Conservation (phyloP, 129 eudicot genomes). For the Dittrichia graveolens region DNA sequence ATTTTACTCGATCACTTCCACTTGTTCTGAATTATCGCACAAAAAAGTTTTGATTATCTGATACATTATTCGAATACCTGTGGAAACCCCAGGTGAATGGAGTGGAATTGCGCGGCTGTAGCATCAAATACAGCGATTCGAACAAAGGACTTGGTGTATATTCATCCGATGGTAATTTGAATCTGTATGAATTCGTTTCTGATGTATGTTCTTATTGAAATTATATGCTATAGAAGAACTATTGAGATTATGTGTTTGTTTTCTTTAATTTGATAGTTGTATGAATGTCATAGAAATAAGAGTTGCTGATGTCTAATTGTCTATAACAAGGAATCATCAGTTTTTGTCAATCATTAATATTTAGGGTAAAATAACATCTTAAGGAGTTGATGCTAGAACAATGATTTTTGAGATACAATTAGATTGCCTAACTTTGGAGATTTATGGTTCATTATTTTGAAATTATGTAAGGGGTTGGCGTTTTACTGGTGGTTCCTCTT, state of each 20-base stretch:
- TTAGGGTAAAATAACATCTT: neutral
- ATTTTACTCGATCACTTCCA: neutral
- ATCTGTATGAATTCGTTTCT: neutral
- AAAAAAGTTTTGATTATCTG: constrained; percentile 5
- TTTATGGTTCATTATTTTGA: constrained; percentile 5
- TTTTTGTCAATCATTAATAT: neutral
- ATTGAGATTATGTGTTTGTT: neutral
- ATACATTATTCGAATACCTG: constrained; percentile 15
- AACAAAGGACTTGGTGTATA: constrained; percentile 84
- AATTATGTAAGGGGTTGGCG: constrained; percentile 46
- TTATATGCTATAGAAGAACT: constrained; percentile 14
- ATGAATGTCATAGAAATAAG: neutral
- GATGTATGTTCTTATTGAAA: neutral
- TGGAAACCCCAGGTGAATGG: constrained; percentile 63
- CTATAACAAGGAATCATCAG: neutral
- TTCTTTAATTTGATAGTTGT: neutral
- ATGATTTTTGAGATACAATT: neutral
- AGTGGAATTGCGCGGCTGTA: constrained; percentile 82
- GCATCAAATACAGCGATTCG: constrained; percentile 71
- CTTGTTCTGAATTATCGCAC: neutral
- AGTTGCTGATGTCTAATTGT: neutral
- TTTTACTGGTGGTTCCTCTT: constrained; percentile 84
- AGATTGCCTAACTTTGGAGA: neutral
- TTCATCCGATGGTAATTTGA: constrained; percentile 60
- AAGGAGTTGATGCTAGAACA: neutral